phyloP scores from a whole-genome alignment of 495 filamentous ascomycete genomes.

The Ascodesmis nigricans region DNA sequence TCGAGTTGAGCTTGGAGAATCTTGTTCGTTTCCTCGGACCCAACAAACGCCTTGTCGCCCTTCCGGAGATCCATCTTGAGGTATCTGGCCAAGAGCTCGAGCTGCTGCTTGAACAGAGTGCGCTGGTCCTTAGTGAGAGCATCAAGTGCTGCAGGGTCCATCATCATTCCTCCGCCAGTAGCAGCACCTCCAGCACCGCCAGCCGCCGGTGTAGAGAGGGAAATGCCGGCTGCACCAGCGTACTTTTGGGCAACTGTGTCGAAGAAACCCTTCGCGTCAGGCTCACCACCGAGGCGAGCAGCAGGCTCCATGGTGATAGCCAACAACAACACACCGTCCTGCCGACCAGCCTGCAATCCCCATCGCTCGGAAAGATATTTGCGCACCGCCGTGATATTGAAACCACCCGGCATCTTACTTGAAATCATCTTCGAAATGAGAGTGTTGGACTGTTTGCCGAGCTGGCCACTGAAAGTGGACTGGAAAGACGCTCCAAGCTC shows the following conservation, averaged over 20 bases:
- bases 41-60: constrained; percentile 78
- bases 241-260: constrained; percentile 80
- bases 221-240: constrained; percentile 64
- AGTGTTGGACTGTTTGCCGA: constrained; percentile 89
- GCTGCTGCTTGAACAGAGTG: constrained; percentile 87
- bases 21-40: constrained; percentile 59
- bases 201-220: constrained; percentile 45
- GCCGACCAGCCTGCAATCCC: constrained; percentile 69
- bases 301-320: constrained; percentile 84
- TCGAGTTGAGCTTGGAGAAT: constrained; percentile 82
- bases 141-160: constrained; percentile 95
- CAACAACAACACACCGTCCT: constrained; percentile 75
- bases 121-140: constrained; percentile 90
- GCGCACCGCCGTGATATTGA: constrained; percentile 85
- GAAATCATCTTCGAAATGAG: constrained; percentile 85
- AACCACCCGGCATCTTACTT: constrained; percentile 97
- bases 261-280: constrained; percentile 75
- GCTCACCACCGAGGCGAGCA: constrained; percentile 66
- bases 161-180: constrained; percentile 73
- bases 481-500: constrained; percentile 93
- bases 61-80: constrained; percentile 89
- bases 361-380: constrained; percentile 90
- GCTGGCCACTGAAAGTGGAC: constrained; percentile 89
- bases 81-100: constrained; percentile 85
- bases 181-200: constrained; percentile 52